A percentile compares a stretch with the other conserved stretches of the same genome.
Conservation (phyloP, 2,329 filamentous ascomycete genomes). For the Penicillium brevicompactum region DNA sequence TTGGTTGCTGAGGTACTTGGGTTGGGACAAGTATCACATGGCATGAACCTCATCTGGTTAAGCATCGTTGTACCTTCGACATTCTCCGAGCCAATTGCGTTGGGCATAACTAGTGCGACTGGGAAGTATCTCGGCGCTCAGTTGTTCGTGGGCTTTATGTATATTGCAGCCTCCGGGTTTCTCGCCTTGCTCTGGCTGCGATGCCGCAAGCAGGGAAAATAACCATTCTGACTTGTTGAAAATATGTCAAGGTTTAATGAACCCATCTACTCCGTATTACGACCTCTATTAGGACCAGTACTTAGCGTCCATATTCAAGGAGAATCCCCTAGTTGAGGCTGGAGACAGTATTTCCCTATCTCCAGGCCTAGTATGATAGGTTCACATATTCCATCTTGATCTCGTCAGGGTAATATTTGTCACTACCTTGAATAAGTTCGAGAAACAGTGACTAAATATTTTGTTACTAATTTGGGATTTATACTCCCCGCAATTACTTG, state of each 20-base stretch:
- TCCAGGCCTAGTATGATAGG: neutral
- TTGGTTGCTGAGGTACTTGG: constrained; percentile 60
- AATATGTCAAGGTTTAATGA: no score
- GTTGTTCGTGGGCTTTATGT: neutral
- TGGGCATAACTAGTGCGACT: constrained; percentile 50
- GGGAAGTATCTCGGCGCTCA: neutral
- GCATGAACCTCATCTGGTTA: constrained; percentile 58
- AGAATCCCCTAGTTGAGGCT: no score
- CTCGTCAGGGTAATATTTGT: neutral
- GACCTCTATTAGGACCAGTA: no score
- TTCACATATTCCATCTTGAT: neutral
- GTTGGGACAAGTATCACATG: constrained; percentile 52
- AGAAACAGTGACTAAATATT: neutral
- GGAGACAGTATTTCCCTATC: no score
- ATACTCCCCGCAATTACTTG: neutral
- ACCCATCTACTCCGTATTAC: no score
- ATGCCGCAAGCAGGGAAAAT: neutral
- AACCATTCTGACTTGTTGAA: neutral
- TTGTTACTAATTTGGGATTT: neutral
- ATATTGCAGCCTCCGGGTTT: neutral
- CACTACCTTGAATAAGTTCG: neutral
- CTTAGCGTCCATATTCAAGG: no score
- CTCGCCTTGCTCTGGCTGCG: neutral
- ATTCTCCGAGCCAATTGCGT: constrained; percentile 52
- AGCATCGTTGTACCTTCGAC: constrained; percentile 51